Evolutionary conservation across 441 rosid genomes (phyloP), one percentile per base, ranked within the genome.

Genomic region (Pelargonium citronellum): DNA sequence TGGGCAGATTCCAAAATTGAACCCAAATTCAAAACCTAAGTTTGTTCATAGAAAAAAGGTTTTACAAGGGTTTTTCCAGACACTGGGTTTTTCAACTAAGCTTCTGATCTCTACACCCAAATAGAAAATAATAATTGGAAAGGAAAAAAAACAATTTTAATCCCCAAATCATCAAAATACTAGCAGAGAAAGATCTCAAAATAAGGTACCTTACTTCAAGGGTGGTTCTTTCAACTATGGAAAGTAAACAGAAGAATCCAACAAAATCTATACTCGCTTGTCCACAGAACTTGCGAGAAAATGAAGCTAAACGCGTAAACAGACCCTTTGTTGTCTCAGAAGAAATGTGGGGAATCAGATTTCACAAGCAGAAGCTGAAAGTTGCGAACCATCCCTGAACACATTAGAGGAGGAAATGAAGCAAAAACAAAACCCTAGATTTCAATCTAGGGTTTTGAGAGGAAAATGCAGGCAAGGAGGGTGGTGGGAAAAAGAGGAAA

Each of bases 391-490:
- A 51, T 30, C 27, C 62, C 64, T 37, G 8, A 71, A 27, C 60
- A 39, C 66, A 49, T 16, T 27, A 70, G 65, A 43, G 44, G 15
- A 67, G 49, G 37, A 30, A 30, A 30, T 30, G 13, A 37, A 11
- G 44, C 30, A 57, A 20, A 70, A 73, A n/a, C 71, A 80, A 79
- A 79, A 81, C 83, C 86, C 85, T 83, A 86, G 89, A 88, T 81
- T 79, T 73, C 44, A 70, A 83, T 85, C 90, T 80, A 84, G 90
- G 87, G 85, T 76, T 83, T 75, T 79, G 86, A 76, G 78, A 72
- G 82, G 57, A 70, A 79, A 79, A 77, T 75, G 85, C 81, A 81
- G 78, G 79, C 72, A 76, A 81, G 76, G 68, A 75, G 73, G 71
- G 64, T 11, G 67, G 72, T 67, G 71, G 20, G 53, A 7, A 76